Conservation (phyloP, 225 moss, liverwort and hornwort species). For the Polytrichum commune region DNA sequence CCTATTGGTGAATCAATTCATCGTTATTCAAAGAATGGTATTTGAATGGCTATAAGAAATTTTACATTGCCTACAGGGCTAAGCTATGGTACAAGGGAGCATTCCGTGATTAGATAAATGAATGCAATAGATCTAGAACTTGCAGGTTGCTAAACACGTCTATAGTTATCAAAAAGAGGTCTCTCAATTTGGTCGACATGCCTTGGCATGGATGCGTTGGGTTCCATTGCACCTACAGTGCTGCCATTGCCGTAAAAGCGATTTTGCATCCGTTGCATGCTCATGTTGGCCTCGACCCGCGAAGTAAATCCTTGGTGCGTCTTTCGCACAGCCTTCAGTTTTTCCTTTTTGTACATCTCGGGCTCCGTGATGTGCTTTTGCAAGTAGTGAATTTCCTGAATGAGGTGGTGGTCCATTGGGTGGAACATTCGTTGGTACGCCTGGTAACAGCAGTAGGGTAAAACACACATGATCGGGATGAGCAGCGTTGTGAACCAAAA, state of each 20-base stretch:
- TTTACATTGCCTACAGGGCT: not conserved
- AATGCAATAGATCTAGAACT: no score
- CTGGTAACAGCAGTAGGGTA: slow-evolving; percentile 48
- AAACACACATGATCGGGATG: slow-evolving; percentile 34
- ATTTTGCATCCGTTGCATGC: slow-evolving; percentile 46
- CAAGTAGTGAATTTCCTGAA: slow-evolving; percentile 60
- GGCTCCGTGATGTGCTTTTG: slow-evolving; percentile 66
- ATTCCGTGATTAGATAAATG: not conserved
- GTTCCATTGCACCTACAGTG: not conserved
- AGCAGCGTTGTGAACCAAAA: slow-evolving; percentile 59
- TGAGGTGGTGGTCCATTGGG: slow-evolving; percentile 70
- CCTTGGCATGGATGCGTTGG: not conserved
- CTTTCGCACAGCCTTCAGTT: slow-evolving; percentile 44
- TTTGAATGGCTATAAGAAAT: no score
- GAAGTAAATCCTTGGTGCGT: slow-evolving; percentile 55
- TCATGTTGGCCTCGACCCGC: slow-evolving; percentile 59
- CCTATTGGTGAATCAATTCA: no score
- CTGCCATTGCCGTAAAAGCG: slow-evolving; percentile 16
- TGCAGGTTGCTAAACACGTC: not conserved
- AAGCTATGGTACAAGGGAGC: not conserved
- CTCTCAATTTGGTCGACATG: slow-evolving; percentile 9
- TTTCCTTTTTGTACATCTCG: slow-evolving; percentile 61
- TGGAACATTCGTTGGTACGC: slow-evolving; percentile 40
- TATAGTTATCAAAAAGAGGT: slow-evolving; percentile 12
- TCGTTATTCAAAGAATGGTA: no score